These are phyloP conservation scores for Ettlia oleoabundans DNA, from an alignment of 139 green algal species.

Conservation along the genomic window DNA sequence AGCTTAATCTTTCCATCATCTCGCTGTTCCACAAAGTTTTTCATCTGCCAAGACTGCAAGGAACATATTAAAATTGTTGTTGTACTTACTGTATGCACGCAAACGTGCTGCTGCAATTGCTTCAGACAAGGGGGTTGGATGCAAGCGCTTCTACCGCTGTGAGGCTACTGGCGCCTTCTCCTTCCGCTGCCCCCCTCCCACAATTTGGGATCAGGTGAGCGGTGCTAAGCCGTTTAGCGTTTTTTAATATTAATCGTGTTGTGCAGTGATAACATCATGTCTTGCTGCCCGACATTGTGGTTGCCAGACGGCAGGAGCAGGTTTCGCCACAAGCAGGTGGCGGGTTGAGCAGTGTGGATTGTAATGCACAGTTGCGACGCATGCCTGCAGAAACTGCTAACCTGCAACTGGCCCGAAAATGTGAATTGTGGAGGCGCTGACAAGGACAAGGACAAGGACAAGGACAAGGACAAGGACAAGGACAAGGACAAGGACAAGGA, in stretches of 20 bases:
- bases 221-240: background rate
- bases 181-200: conserved; percentile 9
- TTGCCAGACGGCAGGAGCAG: background rate
- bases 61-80: too few relatives aligned
- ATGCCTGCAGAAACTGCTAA: background rate
- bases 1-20: too few relatives aligned
- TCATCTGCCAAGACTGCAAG: too few relatives aligned
- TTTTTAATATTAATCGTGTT: background rate
- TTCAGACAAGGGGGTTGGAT: conserved; percentile 5
- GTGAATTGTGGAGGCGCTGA: background rate
- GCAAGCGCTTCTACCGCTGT: conserved; percentile 24
- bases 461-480: background rate
- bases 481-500: too few relatives aligned
- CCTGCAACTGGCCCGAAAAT: conserved; percentile 22
- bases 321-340: background rate
- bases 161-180: background rate
- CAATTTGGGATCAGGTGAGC: conserved; percentile 22
- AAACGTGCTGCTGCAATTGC: background rate
- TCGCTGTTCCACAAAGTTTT: too few relatives aligned
- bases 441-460: background rate
- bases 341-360: background rate
- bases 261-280: background rate
- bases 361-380: background rate
- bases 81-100: too few relatives aligned
- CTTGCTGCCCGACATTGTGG: background rate